Base-by-base conservation (phyloP, 2,329 filamentous ascomycete species). In the Sporothrix sp. region DNA sequence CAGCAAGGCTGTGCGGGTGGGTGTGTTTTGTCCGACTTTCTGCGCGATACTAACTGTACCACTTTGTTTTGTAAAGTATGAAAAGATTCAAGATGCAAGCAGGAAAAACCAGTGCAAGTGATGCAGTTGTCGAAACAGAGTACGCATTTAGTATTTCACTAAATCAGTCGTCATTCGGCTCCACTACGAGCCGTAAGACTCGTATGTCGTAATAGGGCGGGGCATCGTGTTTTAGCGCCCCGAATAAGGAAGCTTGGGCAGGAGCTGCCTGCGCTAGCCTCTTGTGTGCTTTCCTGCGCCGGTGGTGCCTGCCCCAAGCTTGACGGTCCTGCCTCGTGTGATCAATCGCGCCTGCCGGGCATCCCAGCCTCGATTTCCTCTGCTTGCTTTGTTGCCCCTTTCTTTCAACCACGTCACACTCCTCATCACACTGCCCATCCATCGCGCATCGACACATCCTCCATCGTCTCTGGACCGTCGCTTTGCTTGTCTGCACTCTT, bases 181-280 rank as follows among this genome's bases (percentile, higher is more conserved):
- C n/a, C n/a, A n/a, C n/a, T n/a, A n/a, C n/a, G n/a, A n/a, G n/a
- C n/a, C n/a, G n/a, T n/a, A n/a, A 28, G 6, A 28, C 5, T 28
- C 23, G 13, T 13, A 30, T 11, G n/a, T 18, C 27, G 16, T 25
- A 10, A 11, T 16, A 35, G 18, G 30, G 43, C 20, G 32, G 43
- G 32, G 32, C 21, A 30, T 20, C 9, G 43, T 35, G 43, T 13
- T 21, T 18, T 33, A 42, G 46, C 46, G 25, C 36, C 13, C 46
- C 37, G 14, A 35, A 49, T 23, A 42, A 49, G 47, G 37, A 42
- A 49, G 47, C 47, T 49, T 42, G 37, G 37, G 37, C 28, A 25
- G 18, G 13, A 25, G 25, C 27, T 13, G 11, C 21, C 27, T 14
- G n/a, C n/a, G 11, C 39, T 11, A 21, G 40, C 27, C 11, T 38